Evolutionary conservation across 176 grass and related monocot genomes (phyloP).

Genomic region (Thinopyrum elongatum): DNA sequence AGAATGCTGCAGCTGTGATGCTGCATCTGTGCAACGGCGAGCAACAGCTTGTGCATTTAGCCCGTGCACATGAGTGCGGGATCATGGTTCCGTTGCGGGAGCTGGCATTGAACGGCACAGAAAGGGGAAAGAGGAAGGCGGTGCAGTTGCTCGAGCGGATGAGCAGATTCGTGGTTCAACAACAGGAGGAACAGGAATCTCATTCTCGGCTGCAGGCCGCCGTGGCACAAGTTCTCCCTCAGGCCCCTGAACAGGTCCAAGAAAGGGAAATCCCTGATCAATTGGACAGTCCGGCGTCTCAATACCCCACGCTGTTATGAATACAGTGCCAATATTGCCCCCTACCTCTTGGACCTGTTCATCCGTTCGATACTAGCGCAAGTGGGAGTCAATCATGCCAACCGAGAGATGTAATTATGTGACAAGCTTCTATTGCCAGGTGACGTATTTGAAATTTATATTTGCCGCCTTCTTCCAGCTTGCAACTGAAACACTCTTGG

Average conservation of each 20-base stretch:
- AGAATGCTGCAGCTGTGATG: slow-evolving; percentile 86
- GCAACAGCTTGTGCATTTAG: slow-evolving; percentile 45
- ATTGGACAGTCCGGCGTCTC: slow-evolving; percentile 34
- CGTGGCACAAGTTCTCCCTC: slow-evolving; percentile 4
- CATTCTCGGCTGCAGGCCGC: slow-evolving; percentile 25
- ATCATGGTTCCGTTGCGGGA: slow-evolving; percentile 70
- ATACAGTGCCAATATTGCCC: not conserved
- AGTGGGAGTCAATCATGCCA: not conserved
- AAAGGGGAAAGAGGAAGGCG: slow-evolving; percentile 79
- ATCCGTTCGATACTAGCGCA: not conserved
- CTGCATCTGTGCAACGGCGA: slow-evolving; percentile 70
- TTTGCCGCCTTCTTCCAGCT: not conserved
- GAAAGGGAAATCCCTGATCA: slow-evolving; percentile 40
- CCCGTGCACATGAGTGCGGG: slow-evolving; percentile 50
- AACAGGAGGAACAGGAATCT: slow-evolving; percentile 54
- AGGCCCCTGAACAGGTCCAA: slow-evolving; percentile 26
- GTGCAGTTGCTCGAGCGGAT: slow-evolving; percentile 71
- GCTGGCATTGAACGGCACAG: slow-evolving; percentile 65
- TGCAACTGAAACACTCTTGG: slow-evolving; percentile 22
- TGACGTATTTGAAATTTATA: not conserved
- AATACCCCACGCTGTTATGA: slow-evolving; percentile 20
- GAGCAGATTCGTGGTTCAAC: slow-evolving; percentile 70
- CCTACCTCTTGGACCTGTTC: not conserved
- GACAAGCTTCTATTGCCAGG: not conserved
- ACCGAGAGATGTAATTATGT: not conserved